Base-by-base conservation (phyloP, 2,329 filamentous ascomycete genomes). In the Alternaria ventricosa region DNA sequence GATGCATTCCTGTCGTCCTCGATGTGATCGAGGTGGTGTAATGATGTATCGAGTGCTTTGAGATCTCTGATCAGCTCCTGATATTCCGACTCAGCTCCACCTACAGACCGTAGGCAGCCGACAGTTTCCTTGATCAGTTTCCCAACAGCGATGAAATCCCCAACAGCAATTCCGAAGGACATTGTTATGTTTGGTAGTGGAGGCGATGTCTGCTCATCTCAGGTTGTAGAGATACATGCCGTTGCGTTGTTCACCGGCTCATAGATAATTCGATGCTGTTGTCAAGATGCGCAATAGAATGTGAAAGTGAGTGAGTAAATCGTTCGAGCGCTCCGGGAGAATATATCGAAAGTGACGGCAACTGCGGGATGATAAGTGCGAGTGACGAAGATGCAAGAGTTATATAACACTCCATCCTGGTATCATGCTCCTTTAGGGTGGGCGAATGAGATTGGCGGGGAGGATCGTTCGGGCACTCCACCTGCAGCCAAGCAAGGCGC, bases 261-360 rank as follows among this genome's bases (percentile, higher is more conserved):
- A 41, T 9, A 4, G 1, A n/a, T 15, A 41, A 0, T 41, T 10
- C 1, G 33, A 4, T 41, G 33, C 4, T 41, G 1, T 3, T 8
- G 33, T 41, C 4, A 3, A 41, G 33, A 15, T 41, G 8, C 27
- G 27, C 27, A 27, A 27, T 27, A 25, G 23, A 25, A 25, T 25
- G 7, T 25, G 27, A 41, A 41, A 41, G 2, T 4, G 2, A 41
- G 36, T 3, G 8, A 18, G 36, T 11, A 18, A 6, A 3, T 15
- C 5, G 1, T 41, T 3, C 2, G n/a, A 41, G n/a, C 2, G 15
- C n/a, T 41, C 3, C 1, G 2, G 0, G 8, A 18, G 0, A 15
- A 15, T 18, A 11, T 0, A 11, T 18, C 0, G n/a, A 3, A 5
- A 41, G 2, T 6, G 36, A 5, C 1, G 36, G 36, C 9, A 11